Evolutionary conservation across 2,329 filamentous ascomycete species (phyloP).

Genomic region (Talaromyces amestolkiae): DNA sequence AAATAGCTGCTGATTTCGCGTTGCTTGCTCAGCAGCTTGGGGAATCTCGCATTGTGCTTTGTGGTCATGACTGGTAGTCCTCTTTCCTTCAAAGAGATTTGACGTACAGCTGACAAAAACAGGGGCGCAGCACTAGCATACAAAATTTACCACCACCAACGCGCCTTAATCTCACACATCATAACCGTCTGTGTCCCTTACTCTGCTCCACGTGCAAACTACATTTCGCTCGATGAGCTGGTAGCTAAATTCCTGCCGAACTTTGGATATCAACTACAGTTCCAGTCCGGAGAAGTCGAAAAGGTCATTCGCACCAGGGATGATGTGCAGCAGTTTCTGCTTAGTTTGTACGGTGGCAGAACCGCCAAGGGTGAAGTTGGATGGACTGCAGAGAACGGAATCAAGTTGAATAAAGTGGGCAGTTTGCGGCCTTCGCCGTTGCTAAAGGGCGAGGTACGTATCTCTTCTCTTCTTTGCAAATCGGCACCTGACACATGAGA

Average conservation of each 20-base stretch:
- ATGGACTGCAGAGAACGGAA: constrained; percentile 61
- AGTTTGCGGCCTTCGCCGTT: constrained; percentile 58
- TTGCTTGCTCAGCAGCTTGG: constrained; percentile 63
- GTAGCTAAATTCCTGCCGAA: constrained; percentile 60
- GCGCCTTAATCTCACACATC: constrained; percentile 67
- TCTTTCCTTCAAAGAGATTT: neutral
- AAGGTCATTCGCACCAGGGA: constrained; percentile 55
- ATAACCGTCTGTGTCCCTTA: constrained; percentile 83
- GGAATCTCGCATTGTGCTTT: constrained; percentile 66
- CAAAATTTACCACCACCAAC: constrained; percentile 70
- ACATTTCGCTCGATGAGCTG: constrained; percentile 58
- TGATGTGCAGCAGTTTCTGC: constrained; percentile 68
- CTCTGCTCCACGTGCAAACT: constrained; percentile 53
- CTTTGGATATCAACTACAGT: constrained; percentile 81
- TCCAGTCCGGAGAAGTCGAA: constrained; percentile 68
- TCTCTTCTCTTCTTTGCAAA: neutral
- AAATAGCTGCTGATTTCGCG: constrained; percentile 70
- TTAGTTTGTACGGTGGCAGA: constrained; percentile 66
- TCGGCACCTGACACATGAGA: neutral
- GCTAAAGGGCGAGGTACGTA: constrained; percentile 58
- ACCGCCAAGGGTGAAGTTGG: constrained; percentile 55
- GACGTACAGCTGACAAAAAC: neutral
- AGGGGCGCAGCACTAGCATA: constrained; percentile 76
- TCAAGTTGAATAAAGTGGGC: constrained; percentile 63
- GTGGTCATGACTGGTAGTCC: constrained; percentile 78